Evolutionary conservation across 768 basidiomycete species (phyloP), one percentile per base, ranked within the genome.

Genomic region (Mycena olivaceomarginata): DNA sequence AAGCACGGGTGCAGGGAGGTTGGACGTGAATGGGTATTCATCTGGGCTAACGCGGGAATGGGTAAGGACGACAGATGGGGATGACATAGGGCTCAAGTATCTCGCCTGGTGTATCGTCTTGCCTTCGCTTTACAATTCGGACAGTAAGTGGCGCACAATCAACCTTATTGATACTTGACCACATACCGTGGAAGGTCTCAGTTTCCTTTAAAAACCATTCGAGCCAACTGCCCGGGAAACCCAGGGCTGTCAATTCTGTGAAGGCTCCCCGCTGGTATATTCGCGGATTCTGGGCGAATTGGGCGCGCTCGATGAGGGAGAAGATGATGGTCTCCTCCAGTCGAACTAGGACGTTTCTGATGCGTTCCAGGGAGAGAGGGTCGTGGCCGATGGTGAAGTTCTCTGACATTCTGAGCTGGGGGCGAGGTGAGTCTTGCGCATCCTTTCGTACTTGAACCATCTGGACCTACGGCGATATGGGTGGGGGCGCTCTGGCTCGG

Each of bases 321-420:
- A 99, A 99, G 85, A 99, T 99, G 88, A 99, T 99, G 25, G 98
- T 99, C 81, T 99, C 98, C 84, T 99, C 98, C 31, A 99, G 92
- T 39, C 98, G 92, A 77, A 90, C 93, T 18, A 99, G 89, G 63
- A 97, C 95, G 25, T 93, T 93, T 72, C 98, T 90, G 81, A 99
- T 99, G 76, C 93, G 90, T 63, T 97, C 95, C n/a, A 98, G 88
- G 22, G 94, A 95, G 16, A 99, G 91, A 2, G 97, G 96, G 83
- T 98, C 94, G 77, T 96, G 93, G 48, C 90, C 90, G 77, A 92
- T 88, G 85, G 92, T 91, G 78, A 94, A 95, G 82, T 97, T 97
- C 77, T 92, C 84, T 31, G 31, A 31, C 65, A 88, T 93, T 62
- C 63, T 85, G 8, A 31, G 40, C 20, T 70, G 31, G 46, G 45